Conservation (phyloP, 495 filamentous ascomycete species). For the Hypoxylon fragiforme region DNA sequence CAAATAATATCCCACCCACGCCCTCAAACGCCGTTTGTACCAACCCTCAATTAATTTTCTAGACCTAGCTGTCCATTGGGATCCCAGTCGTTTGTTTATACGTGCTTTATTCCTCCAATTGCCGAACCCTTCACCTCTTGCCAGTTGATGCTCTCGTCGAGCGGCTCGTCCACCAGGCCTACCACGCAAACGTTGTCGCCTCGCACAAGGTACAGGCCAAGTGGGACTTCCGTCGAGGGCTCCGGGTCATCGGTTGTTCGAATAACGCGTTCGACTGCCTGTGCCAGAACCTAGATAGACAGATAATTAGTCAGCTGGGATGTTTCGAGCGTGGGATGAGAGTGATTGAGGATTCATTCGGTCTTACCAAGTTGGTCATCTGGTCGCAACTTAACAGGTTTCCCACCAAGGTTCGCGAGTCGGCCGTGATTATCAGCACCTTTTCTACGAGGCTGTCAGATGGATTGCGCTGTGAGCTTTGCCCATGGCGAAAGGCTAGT, state of each 20-base stretch:
- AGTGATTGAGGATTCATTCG: neutral
- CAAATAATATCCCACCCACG: constrained; percentile 20
- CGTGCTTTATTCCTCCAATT: constrained; percentile 78
- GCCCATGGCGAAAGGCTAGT: constrained; percentile 1
- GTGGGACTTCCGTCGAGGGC: constrained; percentile 74
- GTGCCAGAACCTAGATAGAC: constrained; percentile 63
- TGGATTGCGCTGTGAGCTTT: constrained; percentile 14
- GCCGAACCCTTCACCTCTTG: constrained; percentile 80
- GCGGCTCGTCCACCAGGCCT: constrained; percentile 83
- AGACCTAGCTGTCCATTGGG: neutral
- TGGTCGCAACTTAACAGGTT: constrained; percentile 86
- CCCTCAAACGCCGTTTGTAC: constrained; percentile 34
- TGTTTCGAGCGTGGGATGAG: neutral
- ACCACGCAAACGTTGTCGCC: constrained; percentile 94
- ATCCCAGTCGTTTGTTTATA: constrained; percentile 24
- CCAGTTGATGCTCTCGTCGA: constrained; percentile 91
- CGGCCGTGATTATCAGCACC: constrained; percentile 87
- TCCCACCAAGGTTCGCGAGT: constrained; percentile 86
- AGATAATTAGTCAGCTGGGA: constrained; percentile 9
- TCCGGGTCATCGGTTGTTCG: constrained; percentile 79
- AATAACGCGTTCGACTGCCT: constrained; percentile 89
- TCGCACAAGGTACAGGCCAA: constrained; percentile 89
- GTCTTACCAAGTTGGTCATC: constrained; percentile 77
- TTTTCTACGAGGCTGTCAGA: constrained; percentile 65
- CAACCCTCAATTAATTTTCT: neutral